Evolutionary conservation across 208 protist species (phyloP).

Genomic region (Acanthamoeba culbertsoni): DNA sequence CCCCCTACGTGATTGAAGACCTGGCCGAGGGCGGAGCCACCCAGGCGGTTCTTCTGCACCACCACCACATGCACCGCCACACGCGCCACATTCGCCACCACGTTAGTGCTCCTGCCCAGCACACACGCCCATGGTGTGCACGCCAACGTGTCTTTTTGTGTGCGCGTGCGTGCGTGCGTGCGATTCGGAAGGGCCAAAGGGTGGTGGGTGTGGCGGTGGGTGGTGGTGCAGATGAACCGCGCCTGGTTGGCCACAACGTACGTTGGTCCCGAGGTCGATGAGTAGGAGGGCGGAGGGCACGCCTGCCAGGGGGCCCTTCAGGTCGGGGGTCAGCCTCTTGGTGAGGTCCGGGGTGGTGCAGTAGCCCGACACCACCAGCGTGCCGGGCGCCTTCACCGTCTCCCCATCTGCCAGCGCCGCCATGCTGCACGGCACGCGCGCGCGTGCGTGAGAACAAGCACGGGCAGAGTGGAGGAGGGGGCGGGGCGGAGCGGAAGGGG

Average conservation of each 20-base stretch:
- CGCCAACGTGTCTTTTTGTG: not conserved
- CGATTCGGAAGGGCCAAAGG: not conserved
- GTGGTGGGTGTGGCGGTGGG: no score
- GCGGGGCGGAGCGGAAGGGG: not conserved
- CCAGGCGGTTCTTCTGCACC: conserved; percentile 67
- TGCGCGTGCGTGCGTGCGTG: not conserved
- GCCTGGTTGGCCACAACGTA: no score
- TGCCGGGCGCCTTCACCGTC: conserved; percentile 81
- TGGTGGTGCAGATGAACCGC: no score
- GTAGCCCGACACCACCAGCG: conserved; percentile 82
- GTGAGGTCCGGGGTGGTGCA: conserved; percentile 77
- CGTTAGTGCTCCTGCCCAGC: not conserved
- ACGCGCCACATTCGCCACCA: not conserved
- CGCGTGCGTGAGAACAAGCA: not conserved
- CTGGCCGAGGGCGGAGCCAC: conserved; percentile 81
- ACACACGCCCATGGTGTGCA: not conserved
- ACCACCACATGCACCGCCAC: not conserved
- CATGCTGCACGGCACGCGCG: conserved; percentile 43
- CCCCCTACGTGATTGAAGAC: conserved; percentile 80
- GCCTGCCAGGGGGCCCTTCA: conserved; percentile 68
- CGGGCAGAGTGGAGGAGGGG: not conserved
- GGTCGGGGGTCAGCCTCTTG: conserved; percentile 78
- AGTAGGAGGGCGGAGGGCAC: conserved; percentile 1
- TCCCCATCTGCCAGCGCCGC: conserved; percentile 60
- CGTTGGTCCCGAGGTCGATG: conserved; percentile 26